A percentile compares a stretch with the other conserved stretches of the same genome.
Evolutionary conservation across 1,139 yeast genomes (phyloP).

Genomic region (Protomyces macrosporus): DNA sequence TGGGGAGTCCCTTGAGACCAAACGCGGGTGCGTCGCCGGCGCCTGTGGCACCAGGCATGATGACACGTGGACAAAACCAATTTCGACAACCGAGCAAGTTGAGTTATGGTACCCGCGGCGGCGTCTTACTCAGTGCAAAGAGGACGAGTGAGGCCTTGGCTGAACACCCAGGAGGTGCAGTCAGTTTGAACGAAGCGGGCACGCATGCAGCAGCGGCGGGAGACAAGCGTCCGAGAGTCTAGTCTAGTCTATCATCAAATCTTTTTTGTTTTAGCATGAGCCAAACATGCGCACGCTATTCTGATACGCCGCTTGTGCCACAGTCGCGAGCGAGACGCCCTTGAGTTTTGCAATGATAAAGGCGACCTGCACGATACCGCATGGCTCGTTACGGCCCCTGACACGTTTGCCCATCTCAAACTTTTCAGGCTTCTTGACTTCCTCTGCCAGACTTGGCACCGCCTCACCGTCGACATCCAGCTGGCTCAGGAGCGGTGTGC

Average conservation of each 20-base stretch:
- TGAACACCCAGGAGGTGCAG: constrained; percentile 17
- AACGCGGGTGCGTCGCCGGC: background rate
- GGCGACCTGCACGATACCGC: constrained; percentile 74
- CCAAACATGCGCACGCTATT: constrained; percentile 58
- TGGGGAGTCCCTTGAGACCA: constrained; percentile 9
- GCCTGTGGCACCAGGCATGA: background rate
- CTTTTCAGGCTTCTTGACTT: constrained; percentile 53
- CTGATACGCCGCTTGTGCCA: constrained; percentile 59
- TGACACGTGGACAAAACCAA: constrained; percentile 11
- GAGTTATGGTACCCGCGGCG: background rate
- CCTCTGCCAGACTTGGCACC: constrained; percentile 41
- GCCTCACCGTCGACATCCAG: constrained; percentile 48
- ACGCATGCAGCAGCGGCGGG: background rate
- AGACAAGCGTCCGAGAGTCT: background rate
- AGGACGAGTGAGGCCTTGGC: constrained; percentile 16
- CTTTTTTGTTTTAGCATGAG: background rate
- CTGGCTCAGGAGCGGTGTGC: constrained; percentile 50
- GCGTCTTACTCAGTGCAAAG: background rate
- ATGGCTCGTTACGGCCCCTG: constrained; percentile 88
- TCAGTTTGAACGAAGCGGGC: constrained; percentile 9
- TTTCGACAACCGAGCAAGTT: constrained; percentile 16
- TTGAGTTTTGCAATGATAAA: constrained; percentile 62
- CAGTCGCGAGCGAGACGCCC: constrained; percentile 47
- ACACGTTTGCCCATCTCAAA: constrained; percentile 50
- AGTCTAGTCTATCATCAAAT: background rate